Percentiles rank a stretch among this genome's conserved stretches.
Conservation (phyloP, 179 eudicot species). For the Camellia oleifera region DNA sequence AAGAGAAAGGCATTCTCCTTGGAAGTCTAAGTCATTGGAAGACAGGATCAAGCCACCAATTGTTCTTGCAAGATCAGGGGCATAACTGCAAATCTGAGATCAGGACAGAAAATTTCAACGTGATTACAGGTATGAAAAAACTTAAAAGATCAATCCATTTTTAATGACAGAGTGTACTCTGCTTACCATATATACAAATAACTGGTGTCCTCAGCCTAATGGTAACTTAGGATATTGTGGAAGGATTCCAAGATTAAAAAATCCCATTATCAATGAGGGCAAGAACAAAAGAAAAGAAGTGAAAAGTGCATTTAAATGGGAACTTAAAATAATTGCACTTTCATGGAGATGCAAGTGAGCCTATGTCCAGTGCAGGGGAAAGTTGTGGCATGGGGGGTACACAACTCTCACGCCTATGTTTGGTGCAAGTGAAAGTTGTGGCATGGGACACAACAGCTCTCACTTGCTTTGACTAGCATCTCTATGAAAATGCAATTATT, state of each 20-base stretch:
- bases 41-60: conserved; percentile 69
- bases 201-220: background rate
- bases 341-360: too few relatives aligned
- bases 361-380: too few relatives aligned
- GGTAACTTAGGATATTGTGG: background rate
- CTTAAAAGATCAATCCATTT: background rate
- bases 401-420: too few relatives aligned
- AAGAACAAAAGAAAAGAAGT: background rate
- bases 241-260: background rate
- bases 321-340: too few relatives aligned
- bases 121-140: background rate
- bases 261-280: background rate
- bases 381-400: too few relatives aligned
- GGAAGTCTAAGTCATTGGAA: conserved; percentile 62
- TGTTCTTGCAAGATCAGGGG: conserved; percentile 94
- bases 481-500: too few relatives aligned
- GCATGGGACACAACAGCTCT: too few relatives aligned
- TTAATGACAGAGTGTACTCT: background rate
- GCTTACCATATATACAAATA: background rate
- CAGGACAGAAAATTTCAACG: conserved; percentile 8
- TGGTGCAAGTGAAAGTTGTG: too few relatives aligned
- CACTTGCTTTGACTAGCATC: too few relatives aligned
- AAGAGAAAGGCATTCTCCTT: conserved; percentile 68
- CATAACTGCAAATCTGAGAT: conserved; percentile 67
- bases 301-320: too few relatives aligned